Evolutionary conservation across 768 basidiomycete genomes (phyloP), one percentile per base, ranked within the genome.

Genomic region (Leccinum imitatum): DNA sequence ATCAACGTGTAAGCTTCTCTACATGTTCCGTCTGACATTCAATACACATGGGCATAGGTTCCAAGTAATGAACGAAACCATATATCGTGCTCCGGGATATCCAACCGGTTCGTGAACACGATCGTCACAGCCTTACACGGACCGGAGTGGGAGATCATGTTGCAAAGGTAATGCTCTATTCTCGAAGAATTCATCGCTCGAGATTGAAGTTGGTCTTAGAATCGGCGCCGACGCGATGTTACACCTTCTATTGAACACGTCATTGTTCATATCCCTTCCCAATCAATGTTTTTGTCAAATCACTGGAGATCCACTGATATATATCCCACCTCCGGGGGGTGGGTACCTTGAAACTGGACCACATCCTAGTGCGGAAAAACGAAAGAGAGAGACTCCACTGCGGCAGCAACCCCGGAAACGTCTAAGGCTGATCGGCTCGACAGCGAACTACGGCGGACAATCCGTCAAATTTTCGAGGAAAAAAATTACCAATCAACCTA

Each of bases 231-330:
- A 85, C 64, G 82, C 83, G 1, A 87, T 96, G 81, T 71, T 90
- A 33, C 87, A 94, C 69, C 77, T 98, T 10, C 81, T 98, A 17
- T 79, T 86, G 3, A 82, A 87, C 57, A 87, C 87, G 0, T 89
- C 85, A 10, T 62, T 95, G 17, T 98, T 94, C 70, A 68, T 89
- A 15, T 77, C 89, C 2, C 73, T 97, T 21, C 89, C 90, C 0
- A 96, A 97, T 67, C 86, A 84, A 19, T 95, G 93, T 68, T 81
- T 88, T 39, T 90, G 90, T 61, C 95, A 98, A 72, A 70, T 97
- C 59, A 84, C 87, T 0, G 95, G 95, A 4, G 78, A 79, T 37
- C 87, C 90, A 0, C 70, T 96, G 23, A 76, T 85, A 25, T 79
- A 81, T 39, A 63, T 76, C 1, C 75, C 73, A 14, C 63, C 73